phyloP scores from a whole-genome alignment of 306 rosid genomes.

The Hippophae rhamnoides region DNA sequence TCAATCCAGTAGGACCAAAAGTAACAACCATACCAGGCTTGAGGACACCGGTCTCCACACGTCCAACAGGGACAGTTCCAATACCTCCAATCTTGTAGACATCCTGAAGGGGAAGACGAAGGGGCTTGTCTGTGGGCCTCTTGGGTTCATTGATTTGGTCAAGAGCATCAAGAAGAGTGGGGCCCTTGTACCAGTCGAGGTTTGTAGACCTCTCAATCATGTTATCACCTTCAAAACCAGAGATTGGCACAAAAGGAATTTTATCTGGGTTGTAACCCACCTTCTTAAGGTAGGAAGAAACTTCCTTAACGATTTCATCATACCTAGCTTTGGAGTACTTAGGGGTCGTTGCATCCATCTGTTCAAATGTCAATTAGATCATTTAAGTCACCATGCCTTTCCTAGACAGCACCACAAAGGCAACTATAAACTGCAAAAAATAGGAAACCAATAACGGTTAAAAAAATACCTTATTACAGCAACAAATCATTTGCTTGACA shows the following conservation, averaged over 20 bases:
- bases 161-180: conserved; percentile 86
- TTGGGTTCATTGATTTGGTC: conserved; percentile 68
- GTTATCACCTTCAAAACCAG: conserved; percentile 92
- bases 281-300: conserved; percentile 83
- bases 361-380: neutral
- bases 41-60: conserved; percentile 74
- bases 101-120: conserved; percentile 85
- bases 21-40: conserved; percentile 70
- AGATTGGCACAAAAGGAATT: conserved; percentile 78
- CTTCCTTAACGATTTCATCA: conserved; percentile 90
- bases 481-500: conserved; percentile 88
- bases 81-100: conserved; percentile 97
- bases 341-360: conserved; percentile 94
- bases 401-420: neutral
- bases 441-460: neutral
- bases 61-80: conserved; percentile 92
- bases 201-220: conserved; percentile 87
- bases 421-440: neutral
- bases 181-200: conserved; percentile 98
- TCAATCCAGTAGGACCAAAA: conserved; percentile 64
- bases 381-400: neutral
- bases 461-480: conserved; percentile 66
- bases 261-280: conserved; percentile 87
- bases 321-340: conserved; percentile 82
- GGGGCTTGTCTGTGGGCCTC: conserved; percentile 88